Conservation (phyloP, 495 filamentous ascomycete genomes). For the Platismatia glauca region DNA sequence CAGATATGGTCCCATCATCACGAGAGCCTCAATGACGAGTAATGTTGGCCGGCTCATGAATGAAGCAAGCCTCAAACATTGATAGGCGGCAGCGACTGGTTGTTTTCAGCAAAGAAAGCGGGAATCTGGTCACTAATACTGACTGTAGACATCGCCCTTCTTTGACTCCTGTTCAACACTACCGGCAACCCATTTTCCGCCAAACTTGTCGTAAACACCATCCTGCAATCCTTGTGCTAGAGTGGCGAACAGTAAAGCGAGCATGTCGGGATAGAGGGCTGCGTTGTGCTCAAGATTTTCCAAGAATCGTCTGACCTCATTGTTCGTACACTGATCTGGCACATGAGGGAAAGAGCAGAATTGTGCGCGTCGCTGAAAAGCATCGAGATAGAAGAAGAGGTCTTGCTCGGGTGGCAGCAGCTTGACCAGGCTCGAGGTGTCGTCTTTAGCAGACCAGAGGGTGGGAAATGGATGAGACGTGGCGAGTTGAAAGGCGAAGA, state of each 20-base stretch:
- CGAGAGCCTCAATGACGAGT: constrained; percentile 35
- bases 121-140: background rate
- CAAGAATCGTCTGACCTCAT: constrained; percentile 36
- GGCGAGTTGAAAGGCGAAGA: constrained; percentile 29
- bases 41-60: constrained; percentile 40
- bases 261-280: constrained; percentile 35
- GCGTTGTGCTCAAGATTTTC: constrained; percentile 34
- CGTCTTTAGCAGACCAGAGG: constrained; percentile 27
- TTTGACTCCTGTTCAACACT: constrained; percentile 30
- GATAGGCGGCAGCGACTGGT: constrained; percentile 25
- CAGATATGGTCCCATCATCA: constrained; percentile 40
- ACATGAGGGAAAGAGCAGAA: constrained; percentile 37
- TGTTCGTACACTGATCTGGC: constrained; percentile 34
- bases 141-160: constrained; percentile 36
- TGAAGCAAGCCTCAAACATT: constrained; percentile 35
- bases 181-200: constrained; percentile 33
- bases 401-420: constrained; percentile 30
- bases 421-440: constrained; percentile 28
- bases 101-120: background rate
- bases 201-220: constrained; percentile 35
- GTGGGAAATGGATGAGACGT: constrained; percentile 33
- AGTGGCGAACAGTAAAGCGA: constrained; percentile 39
- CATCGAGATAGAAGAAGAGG: constrained; percentile 32
- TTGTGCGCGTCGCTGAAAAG: constrained; percentile 36
- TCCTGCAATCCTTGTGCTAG: constrained; percentile 38